Evolutionary conservation across 768 basidiomycete species (phyloP), one percentile per base, ranked within the genome.

Genomic region (Mycena kentingensis): DNA sequence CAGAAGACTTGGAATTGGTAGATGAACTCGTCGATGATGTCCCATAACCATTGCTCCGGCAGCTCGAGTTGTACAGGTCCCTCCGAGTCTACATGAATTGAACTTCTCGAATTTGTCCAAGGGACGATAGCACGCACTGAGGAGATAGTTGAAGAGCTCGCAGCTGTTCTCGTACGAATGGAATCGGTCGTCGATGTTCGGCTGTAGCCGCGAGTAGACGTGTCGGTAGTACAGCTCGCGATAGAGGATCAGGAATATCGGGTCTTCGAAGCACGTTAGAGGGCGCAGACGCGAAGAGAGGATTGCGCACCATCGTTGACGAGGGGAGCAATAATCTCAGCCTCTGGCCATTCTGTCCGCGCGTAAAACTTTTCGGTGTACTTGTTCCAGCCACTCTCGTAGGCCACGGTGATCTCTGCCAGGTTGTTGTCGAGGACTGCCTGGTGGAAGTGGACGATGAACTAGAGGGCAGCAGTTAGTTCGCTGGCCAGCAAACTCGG

Each of bases 1-100:
- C 92, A 91, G 73, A 97, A 98, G 1, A 90, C 89, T 67, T 96
- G 94, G 76, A 94, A 99, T 68, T 99, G 96, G 73, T 97, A 99
- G 61, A 98, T 96, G 67, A 95, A 95, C 63, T 95, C 93, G 73
- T 96, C 93, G 65, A 96, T 87, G 69, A 95, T 94, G 64, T 96
- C 93, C 93, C 95, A 98, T 7, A 99, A 73, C 96, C 96, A 99
- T 68, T 97, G 94, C 54, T 95, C 92, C 0, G 96, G 96, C 21
- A 99, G 84, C 55, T 95, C 87, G 44, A 98, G 84, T n/a, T 85
- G 71, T 0, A 98, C 93, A 2, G 96, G 96, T 1, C 89, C 91
- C 54, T 97, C 93, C 11, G 93, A 95, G 70, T 98, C 93, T 93
- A 60, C 26, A 7, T 10, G 29, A 10, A 41, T n/a, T 18, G 47